Evolutionary conservation across 2,329 filamentous ascomycete genomes (phyloP).

Genomic region (Fusarium sp.): DNA sequence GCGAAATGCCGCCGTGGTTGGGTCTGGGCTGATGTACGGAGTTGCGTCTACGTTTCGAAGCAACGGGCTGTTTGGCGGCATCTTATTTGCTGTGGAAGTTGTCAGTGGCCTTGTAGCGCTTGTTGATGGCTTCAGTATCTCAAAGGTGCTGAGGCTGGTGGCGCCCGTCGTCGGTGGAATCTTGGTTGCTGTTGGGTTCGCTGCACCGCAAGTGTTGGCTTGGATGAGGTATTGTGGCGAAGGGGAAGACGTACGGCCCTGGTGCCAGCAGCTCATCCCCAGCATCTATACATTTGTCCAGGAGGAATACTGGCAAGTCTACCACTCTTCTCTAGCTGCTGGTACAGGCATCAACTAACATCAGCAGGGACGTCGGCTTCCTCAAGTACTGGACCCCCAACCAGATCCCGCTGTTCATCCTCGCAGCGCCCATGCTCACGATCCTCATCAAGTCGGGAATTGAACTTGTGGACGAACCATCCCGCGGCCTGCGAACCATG

Average conservation of each 20-base stretch:
- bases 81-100: conserved; percentile 79
- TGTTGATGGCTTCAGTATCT: conserved; percentile 47
- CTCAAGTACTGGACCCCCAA: conserved; percentile 90
- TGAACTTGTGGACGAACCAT: conserved; percentile 53
- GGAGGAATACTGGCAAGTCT: conserved; percentile 85
- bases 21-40: conserved; percentile 79
- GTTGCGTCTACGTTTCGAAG: conserved; percentile 82
- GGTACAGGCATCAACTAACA: conserved; percentile 38
- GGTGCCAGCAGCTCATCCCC: conserved; percentile 82
- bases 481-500: conserved; percentile 17
- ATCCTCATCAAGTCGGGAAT: conserved; percentile 73
- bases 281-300: conserved; percentile 96
- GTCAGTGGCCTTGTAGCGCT: conserved; percentile 56
- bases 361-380: conserved; percentile 85
- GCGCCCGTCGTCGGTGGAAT: conserved; percentile 77
- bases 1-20: conserved; percentile 69
- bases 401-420: conserved; percentile 89
- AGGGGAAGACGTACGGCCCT: conserved; percentile 67
- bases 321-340: neutral
- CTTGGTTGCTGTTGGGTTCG: conserved; percentile 76
- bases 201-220: conserved; percentile 82
- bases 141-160: conserved; percentile 67
- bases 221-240: conserved; percentile 78
- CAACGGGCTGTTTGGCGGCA: conserved; percentile 88
- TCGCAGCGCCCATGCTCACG: conserved; percentile 84